These are phyloP conservation scores for Eucalyptus albens DNA, from an alignment of 345 rosid genomes.

Conservation along the genomic window DNA sequence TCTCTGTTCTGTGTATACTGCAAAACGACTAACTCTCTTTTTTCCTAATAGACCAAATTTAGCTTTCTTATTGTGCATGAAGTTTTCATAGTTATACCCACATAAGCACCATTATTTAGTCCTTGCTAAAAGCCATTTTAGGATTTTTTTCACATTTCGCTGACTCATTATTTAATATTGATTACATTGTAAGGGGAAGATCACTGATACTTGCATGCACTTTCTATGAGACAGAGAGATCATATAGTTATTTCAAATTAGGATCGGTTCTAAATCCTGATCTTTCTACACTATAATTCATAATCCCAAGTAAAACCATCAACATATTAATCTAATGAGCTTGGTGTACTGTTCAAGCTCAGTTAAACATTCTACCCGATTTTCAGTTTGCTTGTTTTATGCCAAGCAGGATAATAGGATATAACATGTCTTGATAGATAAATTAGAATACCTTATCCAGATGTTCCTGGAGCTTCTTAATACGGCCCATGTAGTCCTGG, in stretches of 20 bases:
- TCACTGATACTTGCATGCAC: neutral
- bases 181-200: neutral
- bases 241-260: neutral
- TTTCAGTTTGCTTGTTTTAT: neutral
- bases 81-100: neutral
- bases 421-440: neutral
- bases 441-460: slow-evolving; percentile 53
- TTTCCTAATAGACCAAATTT: neutral
- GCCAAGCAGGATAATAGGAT: neutral
- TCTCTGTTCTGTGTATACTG: neutral
- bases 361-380: neutral
- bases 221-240: neutral
- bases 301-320: neutral
- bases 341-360: neutral
- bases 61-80: neutral
- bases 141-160: neutral
- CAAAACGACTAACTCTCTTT: neutral
- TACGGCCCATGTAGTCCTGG: slow-evolving; percentile 99
- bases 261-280: neutral
- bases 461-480: slow-evolving; percentile 79
- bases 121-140: neutral
- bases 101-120: neutral
- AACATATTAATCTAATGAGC: neutral
- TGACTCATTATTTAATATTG: neutral
- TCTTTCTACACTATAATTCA: neutral